Conservation (phyloP, 495 filamentous ascomycete genomes). For the Penicillium lagena region DNA sequence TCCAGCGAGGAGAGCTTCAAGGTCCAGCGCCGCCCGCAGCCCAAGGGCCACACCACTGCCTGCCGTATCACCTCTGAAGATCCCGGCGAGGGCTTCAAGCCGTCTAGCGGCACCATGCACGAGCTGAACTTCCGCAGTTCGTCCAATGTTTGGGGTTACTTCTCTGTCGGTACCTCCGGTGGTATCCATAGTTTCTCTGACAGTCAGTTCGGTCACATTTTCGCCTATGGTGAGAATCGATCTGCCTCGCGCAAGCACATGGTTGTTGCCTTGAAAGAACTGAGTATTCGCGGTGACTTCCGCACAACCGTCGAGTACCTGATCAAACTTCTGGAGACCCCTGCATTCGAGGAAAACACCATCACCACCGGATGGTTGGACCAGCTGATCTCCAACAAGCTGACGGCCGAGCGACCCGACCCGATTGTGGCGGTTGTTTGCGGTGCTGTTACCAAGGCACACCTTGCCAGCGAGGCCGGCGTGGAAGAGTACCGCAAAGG, state of each 20-base stretch:
- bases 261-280: conserved; percentile 96
- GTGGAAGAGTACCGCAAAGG: conserved; percentile 79
- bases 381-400: conserved; percentile 94
- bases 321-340: conserved; percentile 97
- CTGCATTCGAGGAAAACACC: conserved; percentile 97
- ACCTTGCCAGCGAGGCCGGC: conserved; percentile 83
- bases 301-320: conserved; percentile 97
- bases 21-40: conserved; percentile 80
- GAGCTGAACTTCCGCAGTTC: conserved; percentile 98
- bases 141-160: conserved; percentile 99
- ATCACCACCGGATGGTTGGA: conserved; percentile 99
- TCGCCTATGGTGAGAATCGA: conserved; percentile 96
- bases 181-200: conserved; percentile 99
- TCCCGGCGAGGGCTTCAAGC: conserved; percentile 98
- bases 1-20: conserved; percentile 75
- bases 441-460: conserved; percentile 91
- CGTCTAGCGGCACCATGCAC: conserved; percentile 97
- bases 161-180: conserved; percentile 93
- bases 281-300: conserved; percentile 99
- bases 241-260: conserved; percentile 97
- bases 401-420: conserved; percentile 94
- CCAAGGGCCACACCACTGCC: conserved; percentile 94
- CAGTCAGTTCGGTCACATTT: conserved; percentile 98
- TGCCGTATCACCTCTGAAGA: conserved; percentile 99
- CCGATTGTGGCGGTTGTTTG: conserved; percentile 85